Evolutionary conservation across 192 early-diverging fungal genomes (phyloP).

Genomic region (Rhizophlyctis rosea): DNA sequence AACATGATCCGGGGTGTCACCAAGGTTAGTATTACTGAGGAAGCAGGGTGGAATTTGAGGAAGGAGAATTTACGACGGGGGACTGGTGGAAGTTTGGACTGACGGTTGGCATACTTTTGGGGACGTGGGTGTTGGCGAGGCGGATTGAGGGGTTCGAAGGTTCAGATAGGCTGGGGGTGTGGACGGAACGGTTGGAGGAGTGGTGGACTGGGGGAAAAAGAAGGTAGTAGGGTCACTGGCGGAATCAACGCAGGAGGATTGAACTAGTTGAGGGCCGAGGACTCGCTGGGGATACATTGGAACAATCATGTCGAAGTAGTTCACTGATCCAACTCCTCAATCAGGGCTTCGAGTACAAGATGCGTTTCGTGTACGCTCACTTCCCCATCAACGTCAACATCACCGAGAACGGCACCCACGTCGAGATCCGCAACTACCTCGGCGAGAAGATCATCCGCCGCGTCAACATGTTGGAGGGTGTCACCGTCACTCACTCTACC

Average conservation of each 20-base stretch:
- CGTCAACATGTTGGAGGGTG: conserved; percentile 84
- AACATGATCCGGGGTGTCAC: conserved; percentile 99
- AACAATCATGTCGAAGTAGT: no score
- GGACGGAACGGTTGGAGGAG: no score
- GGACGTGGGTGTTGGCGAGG: no score
- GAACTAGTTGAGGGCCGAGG: no score
- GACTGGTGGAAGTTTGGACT: neutral
- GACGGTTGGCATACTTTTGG: no score
- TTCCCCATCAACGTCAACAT: conserved; percentile 98
- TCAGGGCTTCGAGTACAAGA: conserved; percentile 95
- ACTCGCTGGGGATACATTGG: no score
- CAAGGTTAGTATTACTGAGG: conserved; percentile 63
- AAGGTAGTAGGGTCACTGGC: no score
- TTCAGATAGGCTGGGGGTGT: no score
- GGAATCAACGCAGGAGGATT: no score
- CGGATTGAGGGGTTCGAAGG: no score
- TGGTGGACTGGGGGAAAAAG: no score
- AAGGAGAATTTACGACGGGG: neutral
- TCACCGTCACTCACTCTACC: conserved; percentile 71
- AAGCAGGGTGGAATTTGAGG: no score
- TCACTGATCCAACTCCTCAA: neutral
- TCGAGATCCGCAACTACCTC: conserved; percentile 99
- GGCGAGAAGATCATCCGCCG: conserved; percentile 91
- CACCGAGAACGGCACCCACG: conserved; percentile 62
- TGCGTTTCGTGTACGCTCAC: conserved; percentile 98